Conservation (phyloP, 2,329 filamentous ascomycete species). For the Aspergillus jensenii region DNA sequence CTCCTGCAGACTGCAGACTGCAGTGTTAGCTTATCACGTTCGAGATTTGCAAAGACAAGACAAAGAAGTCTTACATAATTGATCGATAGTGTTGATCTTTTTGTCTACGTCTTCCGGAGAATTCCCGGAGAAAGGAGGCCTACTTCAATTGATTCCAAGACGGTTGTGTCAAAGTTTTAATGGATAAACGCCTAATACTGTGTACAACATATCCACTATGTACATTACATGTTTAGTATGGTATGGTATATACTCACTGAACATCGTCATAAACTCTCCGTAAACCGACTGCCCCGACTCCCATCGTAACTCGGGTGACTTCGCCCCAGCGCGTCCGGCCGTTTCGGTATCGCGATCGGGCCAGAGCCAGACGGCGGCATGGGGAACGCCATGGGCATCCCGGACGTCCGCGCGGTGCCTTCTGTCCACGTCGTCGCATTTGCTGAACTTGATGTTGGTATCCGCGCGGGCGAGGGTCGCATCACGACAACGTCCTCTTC, state of each 20-base stretch:
- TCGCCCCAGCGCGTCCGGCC: slow-evolving; percentile 43
- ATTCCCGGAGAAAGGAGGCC: too few relatives aligned
- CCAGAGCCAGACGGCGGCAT: slow-evolving; percentile 22
- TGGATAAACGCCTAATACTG: not conserved
- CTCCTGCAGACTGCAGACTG: not conserved
- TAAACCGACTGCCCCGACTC: slow-evolving; percentile 48
- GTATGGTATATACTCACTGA: slow-evolving; percentile 1
- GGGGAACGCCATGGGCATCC: slow-evolving; percentile 14
- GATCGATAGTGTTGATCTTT: not conserved
- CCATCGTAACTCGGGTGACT: slow-evolving; percentile 44
- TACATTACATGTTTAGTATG: slow-evolving; percentile 3
- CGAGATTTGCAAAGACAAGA: not conserved
- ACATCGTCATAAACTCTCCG: slow-evolving; percentile 32
- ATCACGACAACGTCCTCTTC: slow-evolving; percentile 36
- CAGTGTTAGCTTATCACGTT: not conserved
- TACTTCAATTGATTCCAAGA: not conserved
- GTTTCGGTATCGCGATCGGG: slow-evolving; percentile 24
- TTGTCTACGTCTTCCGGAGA: not conserved
- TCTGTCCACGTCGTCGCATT: slow-evolving; percentile 27
- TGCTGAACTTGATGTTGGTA: slow-evolving; percentile 40
- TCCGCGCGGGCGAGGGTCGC: slow-evolving; percentile 44
- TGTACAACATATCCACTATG: not conserved
- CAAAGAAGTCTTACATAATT: not conserved
- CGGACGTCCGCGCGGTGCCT: slow-evolving; percentile 21
- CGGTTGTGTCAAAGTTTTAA: too few relatives aligned